phyloP scores from a whole-genome alignment of 2,329 filamentous ascomycete genomes.

The Penicillium sclerotigenum region DNA sequence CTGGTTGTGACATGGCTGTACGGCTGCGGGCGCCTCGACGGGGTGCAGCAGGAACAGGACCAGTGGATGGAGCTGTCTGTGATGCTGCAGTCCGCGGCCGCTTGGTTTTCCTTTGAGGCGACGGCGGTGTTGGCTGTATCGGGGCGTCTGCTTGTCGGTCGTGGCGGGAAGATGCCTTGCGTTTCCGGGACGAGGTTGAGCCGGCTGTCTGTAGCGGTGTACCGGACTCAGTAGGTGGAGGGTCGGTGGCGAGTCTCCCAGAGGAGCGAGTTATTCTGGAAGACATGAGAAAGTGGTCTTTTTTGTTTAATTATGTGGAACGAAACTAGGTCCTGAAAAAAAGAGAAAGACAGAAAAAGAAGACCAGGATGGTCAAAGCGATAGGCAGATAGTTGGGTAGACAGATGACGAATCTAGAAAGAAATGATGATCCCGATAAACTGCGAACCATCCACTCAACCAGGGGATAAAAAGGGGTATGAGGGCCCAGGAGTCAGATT shows the following conservation, averaged over 20 bases:
- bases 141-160: constrained; percentile 44
- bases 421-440: background rate
- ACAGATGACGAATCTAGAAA: constrained; percentile 7
- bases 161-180: constrained; percentile 62
- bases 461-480: background rate
- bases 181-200: constrained; percentile 63
- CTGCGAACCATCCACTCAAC: background rate
- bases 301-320: constrained; percentile 21
- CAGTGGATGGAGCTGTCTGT: constrained; percentile 37
- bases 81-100: constrained; percentile 63
- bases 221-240: constrained; percentile 43
- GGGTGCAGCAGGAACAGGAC: constrained; percentile 41
- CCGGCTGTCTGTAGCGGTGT: constrained; percentile 41
- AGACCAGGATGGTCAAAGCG: constrained; percentile 3
- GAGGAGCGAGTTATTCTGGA: constrained; percentile 94
- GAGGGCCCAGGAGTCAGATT: background rate
- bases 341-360: constrained; percentile 9
- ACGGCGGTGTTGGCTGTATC: constrained; percentile 31
- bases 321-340: constrained; percentile 1
- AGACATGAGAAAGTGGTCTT: constrained; percentile 73
- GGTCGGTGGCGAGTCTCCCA: constrained; percentile 78
- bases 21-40: constrained; percentile 41
- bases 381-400: constrained; percentile 9
- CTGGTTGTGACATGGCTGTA: constrained; percentile 43
- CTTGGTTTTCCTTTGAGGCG: constrained; percentile 61